Conservation (phyloP, 2,329 filamentous ascomycete species). For the Cephalotrichum gorgonifer region DNA sequence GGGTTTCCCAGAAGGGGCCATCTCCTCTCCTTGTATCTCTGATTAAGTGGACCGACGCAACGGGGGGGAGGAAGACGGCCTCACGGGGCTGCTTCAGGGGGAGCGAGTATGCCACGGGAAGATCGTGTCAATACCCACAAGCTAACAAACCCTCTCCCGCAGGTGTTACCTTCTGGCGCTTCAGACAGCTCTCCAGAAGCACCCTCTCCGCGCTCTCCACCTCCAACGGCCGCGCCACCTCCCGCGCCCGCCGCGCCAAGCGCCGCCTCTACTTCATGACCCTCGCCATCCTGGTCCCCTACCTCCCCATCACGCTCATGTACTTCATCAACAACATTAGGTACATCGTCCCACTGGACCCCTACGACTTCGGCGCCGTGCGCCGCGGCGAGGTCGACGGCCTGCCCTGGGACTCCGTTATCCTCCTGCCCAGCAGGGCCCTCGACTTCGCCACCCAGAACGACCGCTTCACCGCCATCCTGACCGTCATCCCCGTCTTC, state of each 20-base stretch:
- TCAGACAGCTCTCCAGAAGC: slow-evolving; percentile 30
- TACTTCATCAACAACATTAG: slow-evolving; percentile 30
- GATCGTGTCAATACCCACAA: neutral
- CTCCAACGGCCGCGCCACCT: slow-evolving; percentile 26
- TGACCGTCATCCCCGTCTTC: slow-evolving; percentile 37
- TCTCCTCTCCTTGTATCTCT: neutral
- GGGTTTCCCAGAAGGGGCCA: too few species aligned
- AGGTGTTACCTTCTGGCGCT: slow-evolving; percentile 39
- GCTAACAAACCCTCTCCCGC: neutral
- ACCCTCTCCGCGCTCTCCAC: slow-evolving; percentile 26
- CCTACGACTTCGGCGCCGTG: slow-evolving; percentile 30
- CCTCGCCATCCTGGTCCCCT: slow-evolving; percentile 38
- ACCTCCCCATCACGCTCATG: slow-evolving; percentile 35
- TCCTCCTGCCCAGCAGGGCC: slow-evolving; percentile 30
- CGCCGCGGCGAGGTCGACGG: slow-evolving; percentile 17
- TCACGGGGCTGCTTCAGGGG: too few species aligned
- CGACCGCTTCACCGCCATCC: slow-evolving; percentile 36
- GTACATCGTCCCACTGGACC: slow-evolving; percentile 13
- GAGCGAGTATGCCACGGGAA: neutral
- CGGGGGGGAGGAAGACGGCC: neutral
- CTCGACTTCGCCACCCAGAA: slow-evolving; percentile 30
- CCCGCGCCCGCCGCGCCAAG: slow-evolving; percentile 35
- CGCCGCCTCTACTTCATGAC: slow-evolving; percentile 46
- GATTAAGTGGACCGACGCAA: too few species aligned
- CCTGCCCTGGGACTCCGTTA: slow-evolving; percentile 33